phyloP scores from a whole-genome alignment of 2,329 filamentous ascomycete genomes.

The Cladosporium sphaerospermum region DNA sequence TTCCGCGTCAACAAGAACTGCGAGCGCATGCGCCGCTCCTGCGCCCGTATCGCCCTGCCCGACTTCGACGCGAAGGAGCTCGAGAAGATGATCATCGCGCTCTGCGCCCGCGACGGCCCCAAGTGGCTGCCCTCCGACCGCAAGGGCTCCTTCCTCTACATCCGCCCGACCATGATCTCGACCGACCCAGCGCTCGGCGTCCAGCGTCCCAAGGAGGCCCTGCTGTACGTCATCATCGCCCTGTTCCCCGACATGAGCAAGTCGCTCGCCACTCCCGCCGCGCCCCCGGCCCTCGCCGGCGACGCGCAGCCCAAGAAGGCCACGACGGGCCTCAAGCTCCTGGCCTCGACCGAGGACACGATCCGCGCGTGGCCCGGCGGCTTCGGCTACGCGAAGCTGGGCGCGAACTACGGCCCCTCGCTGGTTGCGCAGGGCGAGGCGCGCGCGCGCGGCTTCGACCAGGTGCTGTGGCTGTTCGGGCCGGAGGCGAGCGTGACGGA shows the following conservation, averaged over 20 bases:
- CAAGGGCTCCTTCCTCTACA: constrained; percentile 68
- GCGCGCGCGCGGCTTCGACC: constrained; percentile 66
- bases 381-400: constrained; percentile 86
- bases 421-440: constrained; percentile 75
- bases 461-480: constrained; percentile 92
- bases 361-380: constrained; percentile 90
- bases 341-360: constrained; percentile 64
- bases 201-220: constrained; percentile 70
- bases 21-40: constrained; percentile 52
- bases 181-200: constrained; percentile 75
- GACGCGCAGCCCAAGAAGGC: constrained; percentile 16
- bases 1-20: constrained; percentile 70
- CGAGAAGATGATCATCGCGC: constrained; percentile 63
- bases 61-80: constrained; percentile 64
- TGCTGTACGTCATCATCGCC: constrained; percentile 71
- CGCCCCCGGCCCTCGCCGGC: constrained; percentile 23
- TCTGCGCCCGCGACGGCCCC: constrained; percentile 64
- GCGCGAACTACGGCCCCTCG: constrained; percentile 86
- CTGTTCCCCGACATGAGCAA: constrained; percentile 42
- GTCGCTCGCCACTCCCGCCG: constrained; percentile 23
- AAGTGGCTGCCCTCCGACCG: constrained; percentile 70
- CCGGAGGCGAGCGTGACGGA: constrained; percentile 74
- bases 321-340: constrained; percentile 6
- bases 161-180: constrained; percentile 67
- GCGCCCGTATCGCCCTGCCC: constrained; percentile 64